Base-by-base conservation (phyloP, 805 yeast species). In the Pichia phayaonensis region DNA sequence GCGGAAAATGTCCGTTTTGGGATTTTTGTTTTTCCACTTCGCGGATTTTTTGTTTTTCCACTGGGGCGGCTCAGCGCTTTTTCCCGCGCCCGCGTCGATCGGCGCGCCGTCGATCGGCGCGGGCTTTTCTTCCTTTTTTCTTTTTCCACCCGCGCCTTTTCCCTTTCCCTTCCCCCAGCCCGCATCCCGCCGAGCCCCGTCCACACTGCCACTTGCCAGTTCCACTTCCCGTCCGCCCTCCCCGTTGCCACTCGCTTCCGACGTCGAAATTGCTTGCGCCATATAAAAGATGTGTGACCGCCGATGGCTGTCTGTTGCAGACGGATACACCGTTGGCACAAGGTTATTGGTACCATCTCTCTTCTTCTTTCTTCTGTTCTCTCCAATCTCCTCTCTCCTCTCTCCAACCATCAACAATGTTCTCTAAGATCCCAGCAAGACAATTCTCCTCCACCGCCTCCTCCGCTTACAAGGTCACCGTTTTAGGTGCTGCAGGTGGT, bases 401-500 rank as follows among this genome's bases (percentile, higher is more conserved):
- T 26, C n/a, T 15, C 20, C 15, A 20, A 27, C 31, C 26, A 41
- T 8, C 12, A 27, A 48, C 39, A 58, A 83, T 83, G 87, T 72
- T 83, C 49, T 66, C 80, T 52, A 77, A 75, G 72, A 57, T 76
- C 58, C 79, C 70, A 12, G 52, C 56, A 44, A 65, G 71, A 62
- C 62, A 61, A 82, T 86, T 86, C 73, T 81, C 90, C 40, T 76
- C 87, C 44, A 68, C 87, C 46, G 76, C 84, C 48, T 64, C 83
- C 42, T 67, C 78, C 58, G 83, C 86, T 63, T 85, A 84, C 77
- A 85, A 85, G 71, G 90, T 84, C 48, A 74, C 89, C 64, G 88
- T 85, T 53, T 73, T 84, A 63, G 94, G 94, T 68, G 92, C 92
- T 58, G 83, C 86, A 57, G 94, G 98, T 74, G 98, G 98, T 72